Base-by-base conservation (phyloP, 129 eudicot species). In the Mikania micrantha region DNA sequence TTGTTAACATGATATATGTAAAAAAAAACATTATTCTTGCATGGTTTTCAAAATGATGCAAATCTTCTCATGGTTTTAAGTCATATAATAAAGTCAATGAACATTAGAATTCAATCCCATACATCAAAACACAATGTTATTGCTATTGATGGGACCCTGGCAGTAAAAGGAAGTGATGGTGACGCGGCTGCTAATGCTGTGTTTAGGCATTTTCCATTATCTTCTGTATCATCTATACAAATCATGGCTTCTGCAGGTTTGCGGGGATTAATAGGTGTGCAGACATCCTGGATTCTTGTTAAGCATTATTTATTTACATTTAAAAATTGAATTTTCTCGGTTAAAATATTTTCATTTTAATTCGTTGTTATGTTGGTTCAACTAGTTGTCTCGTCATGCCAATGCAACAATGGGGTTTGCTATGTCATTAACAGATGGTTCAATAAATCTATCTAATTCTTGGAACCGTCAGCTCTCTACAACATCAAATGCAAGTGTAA, bases 391-490 rank as follows among this genome's bases (percentile, higher is more conserved):
- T 49, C 77, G 76, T 53, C 84, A 89, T 76, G 81, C 95, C 25
- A 82, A 77, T 74, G 98, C 98, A 69, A 78, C 91, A 67, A 85
- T 81, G 92, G 98, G 96, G 17, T 60, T 93, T 64, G 83, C 92
- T 36, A 72, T 83, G 85, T 93, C 99, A 36, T 72, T 93, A 61
- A 80, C 60, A 77, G 99, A 93, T 50, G 96, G 99, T 68, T 88
- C 99, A 2, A 78, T 93, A 54, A 93, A 88, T 80, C 95, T 93
- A 50, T 80, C 98, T 36, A 93, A 93, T 77, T 38, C 83, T 25
- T 93, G 98, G 98, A 89, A 84, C 57, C 98, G 96, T 42, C 90
- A 88, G 60, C 86, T 93, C 21, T 88, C 98, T 29, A 80, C 86
- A 41, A 71, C 98, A 29, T 44, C 96, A 57, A 76, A 75, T 78